A percentile compares a stretch with the other conserved stretches of the same genome.
phyloP scores from a whole-genome alignment of 2,329 filamentous ascomycete species.

The Microcyclospora pomicola region DNA sequence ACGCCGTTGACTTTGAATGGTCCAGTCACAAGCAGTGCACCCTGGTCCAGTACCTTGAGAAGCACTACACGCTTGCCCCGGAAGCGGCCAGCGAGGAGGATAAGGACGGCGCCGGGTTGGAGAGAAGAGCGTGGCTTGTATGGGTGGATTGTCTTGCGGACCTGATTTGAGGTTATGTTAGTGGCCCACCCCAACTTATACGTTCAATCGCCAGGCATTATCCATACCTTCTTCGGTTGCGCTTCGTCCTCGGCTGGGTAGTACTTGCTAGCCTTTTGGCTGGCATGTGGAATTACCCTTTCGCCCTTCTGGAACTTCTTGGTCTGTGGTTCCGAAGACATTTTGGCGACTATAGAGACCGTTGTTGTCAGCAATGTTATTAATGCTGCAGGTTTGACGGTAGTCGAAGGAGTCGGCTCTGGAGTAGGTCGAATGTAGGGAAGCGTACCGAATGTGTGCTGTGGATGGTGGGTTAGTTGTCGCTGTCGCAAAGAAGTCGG shows the following conservation, averaged over 20 bases:
- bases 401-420: neutral
- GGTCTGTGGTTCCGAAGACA: conserved; percentile 36
- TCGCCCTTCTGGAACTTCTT: conserved; percentile 98
- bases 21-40: conserved; percentile 96
- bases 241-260: conserved; percentile 90
- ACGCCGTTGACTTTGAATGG: conserved; percentile 99
- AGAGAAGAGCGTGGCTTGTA: conserved; percentile 80
- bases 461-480: neutral
- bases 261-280: conserved; percentile 96
- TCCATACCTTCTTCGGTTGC: conserved; percentile 82
- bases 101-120: conserved; percentile 88
- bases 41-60: conserved; percentile 93
- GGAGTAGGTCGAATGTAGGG: neutral
- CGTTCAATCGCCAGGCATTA: neutral
- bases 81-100: conserved; percentile 98
- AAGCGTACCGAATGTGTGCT: conserved; percentile 1
- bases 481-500: conserved; percentile 1
- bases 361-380: neutral
- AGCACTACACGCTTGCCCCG: conserved; percentile 99
- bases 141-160: conserved; percentile 84
- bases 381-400: neutral
- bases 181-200: neutral
- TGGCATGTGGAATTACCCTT: conserved; percentile 73
- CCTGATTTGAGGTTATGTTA: conserved; percentile 39
- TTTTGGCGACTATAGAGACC: conserved; percentile 12